phyloP scores from a whole-genome alignment of 371 early-diverging fungal species.

The Mortierella sp. region DNA sequence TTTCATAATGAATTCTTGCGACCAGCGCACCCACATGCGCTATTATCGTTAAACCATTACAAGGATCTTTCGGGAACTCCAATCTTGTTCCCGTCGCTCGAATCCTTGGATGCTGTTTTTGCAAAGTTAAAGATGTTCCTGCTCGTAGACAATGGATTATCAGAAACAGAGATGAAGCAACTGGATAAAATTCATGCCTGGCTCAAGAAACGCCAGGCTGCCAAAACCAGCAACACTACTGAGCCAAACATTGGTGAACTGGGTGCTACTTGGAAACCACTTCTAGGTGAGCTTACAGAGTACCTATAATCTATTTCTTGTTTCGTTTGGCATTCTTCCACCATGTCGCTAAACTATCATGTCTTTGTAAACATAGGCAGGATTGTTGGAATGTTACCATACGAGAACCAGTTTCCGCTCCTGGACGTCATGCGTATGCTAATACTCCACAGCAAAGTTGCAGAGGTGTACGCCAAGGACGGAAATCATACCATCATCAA shows the following conservation, averaged over 20 bases:
- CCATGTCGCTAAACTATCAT: too few relatives aligned
- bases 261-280: constrained; percentile 50
- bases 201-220: constrained; percentile 35
- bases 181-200: constrained; percentile 40
- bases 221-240: constrained; percentile 35
- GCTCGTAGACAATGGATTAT: constrained; percentile 28
- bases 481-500: constrained; percentile 52
- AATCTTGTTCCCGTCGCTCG: constrained; percentile 64
- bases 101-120: constrained; percentile 69
- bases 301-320: constrained; percentile 1
- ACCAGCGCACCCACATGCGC: constrained; percentile 73
- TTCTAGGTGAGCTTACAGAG: constrained; percentile 50
- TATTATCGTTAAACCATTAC: constrained; percentile 22
- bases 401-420: constrained; percentile 69
- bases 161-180: constrained; percentile 34
- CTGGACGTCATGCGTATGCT: constrained; percentile 75
- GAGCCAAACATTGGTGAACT: constrained; percentile 47
- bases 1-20: neutral
- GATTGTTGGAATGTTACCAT: constrained; percentile 55
- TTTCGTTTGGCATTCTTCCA: neutral
- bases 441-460: constrained; percentile 56
- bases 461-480: constrained; percentile 60
- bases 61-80: constrained; percentile 54
- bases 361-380: constrained; percentile 55
- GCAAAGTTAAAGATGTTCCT: constrained; percentile 63